These are phyloP conservation scores for Bassia scoparia DNA, from an alignment of 148 eudicot genomes.

Conservation along the genomic window DNA sequence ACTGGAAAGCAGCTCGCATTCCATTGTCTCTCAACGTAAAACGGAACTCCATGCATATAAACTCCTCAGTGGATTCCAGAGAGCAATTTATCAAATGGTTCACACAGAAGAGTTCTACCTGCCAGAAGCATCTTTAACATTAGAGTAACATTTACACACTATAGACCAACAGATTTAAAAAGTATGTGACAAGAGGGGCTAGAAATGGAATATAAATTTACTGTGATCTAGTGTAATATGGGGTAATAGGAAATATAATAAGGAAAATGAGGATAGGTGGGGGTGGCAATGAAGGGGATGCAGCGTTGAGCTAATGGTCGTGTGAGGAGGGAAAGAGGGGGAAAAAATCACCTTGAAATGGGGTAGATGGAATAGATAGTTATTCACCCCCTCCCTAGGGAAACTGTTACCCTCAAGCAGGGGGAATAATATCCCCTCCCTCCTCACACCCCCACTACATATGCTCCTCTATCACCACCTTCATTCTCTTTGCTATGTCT, in stretches of 20 bases:
- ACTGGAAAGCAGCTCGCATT: slow-evolving; percentile 98
- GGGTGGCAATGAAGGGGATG: not conserved
- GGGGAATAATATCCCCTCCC: not conserved
- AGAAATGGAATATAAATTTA: not conserved
- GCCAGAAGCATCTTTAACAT: slow-evolving; percentile 28
- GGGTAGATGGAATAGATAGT: not conserved
- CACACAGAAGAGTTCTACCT: slow-evolving; percentile 99
- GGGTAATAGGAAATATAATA: not conserved
- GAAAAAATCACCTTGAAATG: not conserved
- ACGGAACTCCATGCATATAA: slow-evolving; percentile 98
- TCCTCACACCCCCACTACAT: not conserved
- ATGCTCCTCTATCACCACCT: not conserved
- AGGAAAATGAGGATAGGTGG: not conserved
- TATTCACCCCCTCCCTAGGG: not conserved
- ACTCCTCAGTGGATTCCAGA: slow-evolving; percentile 92
- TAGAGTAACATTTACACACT: slow-evolving; percentile 2
- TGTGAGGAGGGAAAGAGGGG: not conserved
- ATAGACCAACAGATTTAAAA: not conserved
- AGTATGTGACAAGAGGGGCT: not conserved
- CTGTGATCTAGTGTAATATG: not conserved
- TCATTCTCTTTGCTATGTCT: not conserved
- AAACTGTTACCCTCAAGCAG: not conserved
- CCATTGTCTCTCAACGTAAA: slow-evolving; percentile 94
- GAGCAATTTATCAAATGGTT: slow-evolving; percentile 98
- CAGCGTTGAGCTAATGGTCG: not conserved